Conservation (phyloP, 768 basidiomycete genomes). For the Xerocomellus chrysenteron region DNA sequence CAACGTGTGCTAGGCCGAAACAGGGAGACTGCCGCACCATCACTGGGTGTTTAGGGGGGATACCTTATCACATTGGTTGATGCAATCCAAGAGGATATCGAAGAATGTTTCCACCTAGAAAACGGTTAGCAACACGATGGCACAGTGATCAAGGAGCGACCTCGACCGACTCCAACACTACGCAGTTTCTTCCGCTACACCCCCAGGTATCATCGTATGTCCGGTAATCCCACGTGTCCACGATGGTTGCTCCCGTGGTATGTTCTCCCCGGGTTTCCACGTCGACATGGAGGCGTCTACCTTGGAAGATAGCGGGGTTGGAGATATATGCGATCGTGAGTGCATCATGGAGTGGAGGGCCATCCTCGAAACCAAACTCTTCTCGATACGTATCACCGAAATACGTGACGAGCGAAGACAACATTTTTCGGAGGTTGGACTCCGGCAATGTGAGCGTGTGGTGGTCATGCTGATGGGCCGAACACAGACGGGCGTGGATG, state of each 20-base stretch:
- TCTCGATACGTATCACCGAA: constrained; percentile 72
- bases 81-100: constrained; percentile 57
- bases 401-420: constrained; percentile 72
- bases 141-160: constrained; percentile 37
- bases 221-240: constrained; percentile 70
- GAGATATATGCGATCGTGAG: constrained; percentile 78
- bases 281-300: constrained; percentile 72
- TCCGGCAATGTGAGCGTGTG: constrained; percentile 18
- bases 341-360: constrained; percentile 87
- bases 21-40: not conserved
- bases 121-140: constrained; percentile 1
- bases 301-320: constrained; percentile 61
- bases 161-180: constrained; percentile 65
- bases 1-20: not conserved
- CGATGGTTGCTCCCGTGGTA: constrained; percentile 74
- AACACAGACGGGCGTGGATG: constrained; percentile 55
- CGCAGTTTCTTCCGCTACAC: constrained; percentile 67
- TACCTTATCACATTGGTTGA: constrained; percentile 54
- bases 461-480: constrained; percentile 36
- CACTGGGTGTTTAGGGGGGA: constrained; percentile 55
- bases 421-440: constrained; percentile 61
- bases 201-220: constrained; percentile 71
- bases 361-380: constrained; percentile 79
- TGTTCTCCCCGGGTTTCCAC: constrained; percentile 70
- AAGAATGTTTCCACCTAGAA: constrained; percentile 64